Conservation (phyloP, 176 grass and related monocot genomes). For the Elaeis guineensis region DNA sequence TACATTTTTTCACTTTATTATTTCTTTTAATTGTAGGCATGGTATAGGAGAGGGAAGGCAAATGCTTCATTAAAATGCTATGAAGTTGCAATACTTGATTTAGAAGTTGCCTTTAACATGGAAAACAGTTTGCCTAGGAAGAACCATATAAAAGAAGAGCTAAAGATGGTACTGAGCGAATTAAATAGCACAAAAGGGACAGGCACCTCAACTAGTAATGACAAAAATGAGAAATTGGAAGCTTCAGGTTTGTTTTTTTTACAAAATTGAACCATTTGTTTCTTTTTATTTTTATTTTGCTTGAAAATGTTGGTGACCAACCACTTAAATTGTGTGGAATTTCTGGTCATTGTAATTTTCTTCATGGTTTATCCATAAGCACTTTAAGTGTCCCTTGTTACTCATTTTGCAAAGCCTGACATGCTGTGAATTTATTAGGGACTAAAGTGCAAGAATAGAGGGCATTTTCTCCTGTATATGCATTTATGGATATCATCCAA, state of each 20-base stretch:
- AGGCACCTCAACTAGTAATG: conserved; percentile 15
- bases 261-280: no score
- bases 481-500: no score
- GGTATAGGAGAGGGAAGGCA: conserved; percentile 89
- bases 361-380: no score
- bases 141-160: conserved; percentile 60
- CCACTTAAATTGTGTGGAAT: no score
- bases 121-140: conserved; percentile 59
- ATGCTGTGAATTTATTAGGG: no score
- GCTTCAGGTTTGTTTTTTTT: conserved; percentile 26
- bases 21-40: conserved; percentile 48
- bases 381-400: no score
- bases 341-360: no score
- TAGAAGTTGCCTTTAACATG: conserved; percentile 58
- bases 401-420: no score
- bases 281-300: no score
- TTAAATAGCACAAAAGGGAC: conserved; percentile 20
- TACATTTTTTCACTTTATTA: background rate
- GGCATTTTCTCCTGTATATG: no score
- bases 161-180: conserved; percentile 33
- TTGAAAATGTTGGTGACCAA: no score
- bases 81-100: conserved; percentile 56
- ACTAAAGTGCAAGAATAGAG: no score
- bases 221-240: conserved; percentile 17
- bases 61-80: conserved; percentile 55